Percentiles rank a stretch among this genome's conserved stretches.
These are phyloP conservation scores for Suillus hirtellus DNA, from an alignment of 768 basidiomycete species.

Conservation along the genomic window DNA sequence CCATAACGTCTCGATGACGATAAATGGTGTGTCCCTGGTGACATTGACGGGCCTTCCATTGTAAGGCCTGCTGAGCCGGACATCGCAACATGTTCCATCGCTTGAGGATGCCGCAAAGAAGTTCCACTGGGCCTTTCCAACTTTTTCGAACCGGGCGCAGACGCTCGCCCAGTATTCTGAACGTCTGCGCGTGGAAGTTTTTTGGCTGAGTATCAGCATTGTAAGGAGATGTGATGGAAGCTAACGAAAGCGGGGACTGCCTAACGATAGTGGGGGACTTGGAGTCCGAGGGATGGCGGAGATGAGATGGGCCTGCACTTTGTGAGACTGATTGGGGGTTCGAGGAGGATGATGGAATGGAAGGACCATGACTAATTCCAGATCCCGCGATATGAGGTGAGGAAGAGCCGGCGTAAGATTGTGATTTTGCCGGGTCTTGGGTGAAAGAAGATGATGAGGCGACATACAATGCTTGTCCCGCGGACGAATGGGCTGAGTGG, in stretches of 20 bases:
- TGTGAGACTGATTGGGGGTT: slow-evolving; percentile 20
- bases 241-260: slow-evolving; percentile 40
- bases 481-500: slow-evolving; percentile 28
- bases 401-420: slow-evolving; percentile 27
- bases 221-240: slow-evolving; percentile 45
- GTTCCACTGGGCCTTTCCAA: slow-evolving; percentile 35
- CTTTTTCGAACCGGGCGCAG: slow-evolving; percentile 57
- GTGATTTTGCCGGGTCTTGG: slow-evolving; percentile 25
- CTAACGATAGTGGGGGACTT: slow-evolving; percentile 34
- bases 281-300: slow-evolving; percentile 31
- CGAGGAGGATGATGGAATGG: slow-evolving; percentile 20
- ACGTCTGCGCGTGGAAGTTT: slow-evolving; percentile 81
- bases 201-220: slow-evolving; percentile 52
- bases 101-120: slow-evolving; percentile 40
- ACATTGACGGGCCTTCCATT: slow-evolving; percentile 31
- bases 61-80: slow-evolving; percentile 26
- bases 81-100: slow-evolving; percentile 28
- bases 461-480: slow-evolving; percentile 28
- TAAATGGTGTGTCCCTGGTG: slow-evolving; percentile 36
- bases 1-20: slow-evolving; percentile 36
- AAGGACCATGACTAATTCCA: slow-evolving; percentile 23
- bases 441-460: slow-evolving; percentile 27
- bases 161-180: slow-evolving; percentile 69
- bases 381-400: slow-evolving; percentile 24
- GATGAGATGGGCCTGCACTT: slow-evolving; percentile 23